phyloP scores from a whole-genome alignment of 495 filamentous ascomycete genomes.

The Pseudevernia furfuracea region DNA sequence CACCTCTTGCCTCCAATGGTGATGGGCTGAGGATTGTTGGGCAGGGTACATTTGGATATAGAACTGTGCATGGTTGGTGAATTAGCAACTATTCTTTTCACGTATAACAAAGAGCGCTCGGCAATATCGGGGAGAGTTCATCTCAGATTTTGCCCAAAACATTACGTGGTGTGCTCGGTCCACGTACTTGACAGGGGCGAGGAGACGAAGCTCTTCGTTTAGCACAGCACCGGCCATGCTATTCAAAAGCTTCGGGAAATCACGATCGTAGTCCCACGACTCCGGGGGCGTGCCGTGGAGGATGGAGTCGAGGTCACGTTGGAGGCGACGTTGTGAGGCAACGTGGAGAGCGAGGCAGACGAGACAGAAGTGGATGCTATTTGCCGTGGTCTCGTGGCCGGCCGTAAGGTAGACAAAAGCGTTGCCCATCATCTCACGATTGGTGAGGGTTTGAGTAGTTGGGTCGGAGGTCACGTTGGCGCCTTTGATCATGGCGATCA shows the following conservation, averaged over 20 bases:
- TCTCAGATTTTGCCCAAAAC: not conserved
- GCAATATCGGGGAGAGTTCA: not conserved
- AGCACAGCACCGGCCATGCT: constrained; percentile 58
- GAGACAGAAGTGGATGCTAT: constrained; percentile 55
- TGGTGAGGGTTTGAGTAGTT: constrained; percentile 34
- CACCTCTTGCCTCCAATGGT: constrained; percentile 43
- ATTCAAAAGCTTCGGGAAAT: constrained; percentile 48
- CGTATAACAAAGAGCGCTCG: not conserved
- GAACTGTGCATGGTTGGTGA: constrained; percentile 18
- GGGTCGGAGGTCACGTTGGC: constrained; percentile 28
- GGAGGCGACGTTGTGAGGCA: constrained; percentile 48
- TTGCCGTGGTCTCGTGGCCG: constrained; percentile 67
- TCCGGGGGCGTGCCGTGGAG: constrained; percentile 42
- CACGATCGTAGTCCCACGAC: constrained; percentile 56
- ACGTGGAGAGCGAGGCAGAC: constrained; percentile 54
- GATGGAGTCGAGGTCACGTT: constrained; percentile 52
- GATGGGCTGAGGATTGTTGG: constrained; percentile 42
- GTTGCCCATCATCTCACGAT: constrained; percentile 60
- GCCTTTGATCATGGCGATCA: constrained; percentile 48
- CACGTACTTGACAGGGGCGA: constrained; percentile 45
- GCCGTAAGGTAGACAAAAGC: constrained; percentile 65
- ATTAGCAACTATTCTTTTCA: not conserved
- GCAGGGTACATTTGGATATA: constrained; percentile 52
- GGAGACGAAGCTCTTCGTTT: constrained; percentile 59
- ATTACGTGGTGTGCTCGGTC: not conserved